phyloP scores from a whole-genome alignment of 805 yeast genomes.

The Saturnispora sekii region DNA sequence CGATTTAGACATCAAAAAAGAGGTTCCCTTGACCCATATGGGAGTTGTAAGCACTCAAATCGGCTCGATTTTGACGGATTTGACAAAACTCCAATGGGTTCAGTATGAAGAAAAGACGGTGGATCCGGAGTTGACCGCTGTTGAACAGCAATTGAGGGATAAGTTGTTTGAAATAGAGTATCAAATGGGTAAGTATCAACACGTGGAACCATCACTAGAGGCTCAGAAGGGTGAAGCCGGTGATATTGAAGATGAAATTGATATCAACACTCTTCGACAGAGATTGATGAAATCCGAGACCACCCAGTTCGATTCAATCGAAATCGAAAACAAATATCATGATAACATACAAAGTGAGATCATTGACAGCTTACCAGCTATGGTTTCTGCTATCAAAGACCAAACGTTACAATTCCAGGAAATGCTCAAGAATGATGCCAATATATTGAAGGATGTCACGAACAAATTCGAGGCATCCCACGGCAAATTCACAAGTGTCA shows the following conservation, averaged over 20 bases:
- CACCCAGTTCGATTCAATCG: conserved; percentile 22
- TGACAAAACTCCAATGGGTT: neutral
- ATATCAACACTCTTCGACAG: conserved; percentile 20
- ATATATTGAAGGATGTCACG: conserved; percentile 25
- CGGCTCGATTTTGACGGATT: conserved; percentile 3
- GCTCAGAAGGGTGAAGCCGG: neutral
- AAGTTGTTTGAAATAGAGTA: conserved; percentile 14
- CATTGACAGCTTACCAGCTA: conserved; percentile 24
- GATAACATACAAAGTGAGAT: conserved; percentile 27
- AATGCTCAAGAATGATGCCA: conserved; percentile 25
- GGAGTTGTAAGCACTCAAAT: neutral
- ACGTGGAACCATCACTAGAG: neutral
- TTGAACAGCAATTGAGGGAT: conserved; percentile 9
- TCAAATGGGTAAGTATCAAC: conserved; percentile 6
- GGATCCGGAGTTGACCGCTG: neutral
- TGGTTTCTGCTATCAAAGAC: conserved; percentile 23
- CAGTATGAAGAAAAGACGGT: neutral
- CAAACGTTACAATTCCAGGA: conserved; percentile 28
- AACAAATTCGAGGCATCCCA: conserved; percentile 26
- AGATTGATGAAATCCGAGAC: conserved; percentile 20
- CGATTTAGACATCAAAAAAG: neutral
- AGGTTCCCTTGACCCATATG: neutral
- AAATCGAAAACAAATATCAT: conserved; percentile 23
- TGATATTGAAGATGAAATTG: conserved; percentile 16
- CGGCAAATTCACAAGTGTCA: conserved; percentile 23